Conservation (phyloP, 352 stramenopile genomes). For the Pythium brachiatum region DNA sequence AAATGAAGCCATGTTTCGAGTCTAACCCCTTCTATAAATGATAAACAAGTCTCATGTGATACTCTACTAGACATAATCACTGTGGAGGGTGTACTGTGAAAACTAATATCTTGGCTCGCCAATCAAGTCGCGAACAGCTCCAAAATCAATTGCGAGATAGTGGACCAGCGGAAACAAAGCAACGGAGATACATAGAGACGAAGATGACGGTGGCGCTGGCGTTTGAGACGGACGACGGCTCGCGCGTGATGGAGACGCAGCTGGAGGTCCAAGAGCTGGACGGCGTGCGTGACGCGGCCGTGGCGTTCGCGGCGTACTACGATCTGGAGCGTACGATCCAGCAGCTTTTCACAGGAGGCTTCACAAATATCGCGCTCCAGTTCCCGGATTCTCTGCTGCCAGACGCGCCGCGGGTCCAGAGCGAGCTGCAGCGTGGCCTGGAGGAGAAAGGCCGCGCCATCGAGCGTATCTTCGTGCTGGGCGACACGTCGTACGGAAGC, state of each 20-base stretch:
- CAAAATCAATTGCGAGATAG: background rate
- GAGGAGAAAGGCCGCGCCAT: constrained; percentile 36
- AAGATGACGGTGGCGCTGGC: constrained; percentile 69
- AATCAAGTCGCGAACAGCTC: background rate
- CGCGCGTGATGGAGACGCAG: constrained; percentile 65
- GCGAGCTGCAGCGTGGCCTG: constrained; percentile 50
- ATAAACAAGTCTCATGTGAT: background rate
- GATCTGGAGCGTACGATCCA: constrained; percentile 55
- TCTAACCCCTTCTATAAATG: background rate
- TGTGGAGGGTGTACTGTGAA: background rate
- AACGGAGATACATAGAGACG: background rate
- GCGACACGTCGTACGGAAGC: constrained; percentile 94
- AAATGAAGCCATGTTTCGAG: background rate
- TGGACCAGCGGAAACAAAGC: constrained; percentile 5
- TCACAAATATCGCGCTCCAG: constrained; percentile 89
- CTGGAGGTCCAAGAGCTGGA: constrained; percentile 56
- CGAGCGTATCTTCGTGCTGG: constrained; percentile 91
- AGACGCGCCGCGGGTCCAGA: constrained; percentile 87
- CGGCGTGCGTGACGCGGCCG: constrained; percentile 41
- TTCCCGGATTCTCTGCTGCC: constrained; percentile 93
- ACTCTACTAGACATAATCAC: background rate
- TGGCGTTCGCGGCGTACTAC: constrained; percentile 56
- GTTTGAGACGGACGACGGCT: constrained; percentile 83
- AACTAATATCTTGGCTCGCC: constrained; percentile 4
- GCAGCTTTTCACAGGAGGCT: constrained; percentile 61